Evolutionary conservation across 352 stramenopile species (phyloP).

Genomic region (Phytophthora ramorum): DNA sequence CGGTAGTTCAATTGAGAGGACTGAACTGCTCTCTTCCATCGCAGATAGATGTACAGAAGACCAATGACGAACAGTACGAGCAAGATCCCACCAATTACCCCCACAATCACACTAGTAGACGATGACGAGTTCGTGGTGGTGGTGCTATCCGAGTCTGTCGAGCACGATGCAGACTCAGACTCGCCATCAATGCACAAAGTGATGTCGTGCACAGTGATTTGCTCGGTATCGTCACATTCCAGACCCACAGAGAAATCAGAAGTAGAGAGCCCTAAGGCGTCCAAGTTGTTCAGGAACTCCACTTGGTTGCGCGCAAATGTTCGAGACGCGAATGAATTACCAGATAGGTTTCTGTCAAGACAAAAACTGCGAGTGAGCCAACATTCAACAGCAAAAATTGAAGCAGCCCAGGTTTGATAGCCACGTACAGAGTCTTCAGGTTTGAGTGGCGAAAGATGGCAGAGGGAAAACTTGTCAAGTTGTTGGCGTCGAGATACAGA

Average conservation of each 20-base stretch:
- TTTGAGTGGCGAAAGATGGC: constrained; percentile 51
- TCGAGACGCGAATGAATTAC: neutral
- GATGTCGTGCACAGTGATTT: no score
- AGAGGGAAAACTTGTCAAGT: constrained; percentile 51
- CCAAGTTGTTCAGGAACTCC: no score
- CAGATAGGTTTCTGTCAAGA: neutral
- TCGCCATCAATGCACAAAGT: no score
- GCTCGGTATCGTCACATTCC: no score
- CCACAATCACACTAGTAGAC: constrained; percentile 25
- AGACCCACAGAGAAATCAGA: no score
- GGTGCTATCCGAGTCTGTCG: constrained; percentile 1
- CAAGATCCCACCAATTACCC: constrained; percentile 25
- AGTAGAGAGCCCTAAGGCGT: no score
- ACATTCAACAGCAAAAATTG: neutral
- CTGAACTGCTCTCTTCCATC: neutral
- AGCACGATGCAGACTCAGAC: constrained; percentile 6
- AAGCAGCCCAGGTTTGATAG: neutral
- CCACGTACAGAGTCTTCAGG: constrained; percentile 46
- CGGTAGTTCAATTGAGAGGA: constrained; percentile 11
- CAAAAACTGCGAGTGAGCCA: neutral
- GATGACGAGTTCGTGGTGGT: constrained; percentile 9
- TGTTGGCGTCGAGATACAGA: constrained; percentile 51
- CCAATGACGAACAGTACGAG: constrained; percentile 19
- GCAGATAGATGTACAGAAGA: neutral
- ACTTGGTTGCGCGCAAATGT: constrained; percentile 33